These are phyloP conservation scores for Termitomyces sp. DNA, from an alignment of 768 basidiomycete species.

Conservation along the genomic window DNA sequence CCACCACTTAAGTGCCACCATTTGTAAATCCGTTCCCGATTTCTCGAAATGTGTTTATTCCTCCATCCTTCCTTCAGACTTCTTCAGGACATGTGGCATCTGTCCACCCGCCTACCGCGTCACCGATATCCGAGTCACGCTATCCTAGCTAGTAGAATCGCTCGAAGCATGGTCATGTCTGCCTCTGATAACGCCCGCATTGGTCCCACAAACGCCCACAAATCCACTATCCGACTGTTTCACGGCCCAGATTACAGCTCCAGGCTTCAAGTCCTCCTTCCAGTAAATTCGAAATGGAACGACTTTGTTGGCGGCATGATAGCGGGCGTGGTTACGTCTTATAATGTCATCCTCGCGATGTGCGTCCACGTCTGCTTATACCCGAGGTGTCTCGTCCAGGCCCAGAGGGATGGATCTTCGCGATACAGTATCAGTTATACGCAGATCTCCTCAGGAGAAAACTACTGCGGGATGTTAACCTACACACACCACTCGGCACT, in stretches of 20 bases:
- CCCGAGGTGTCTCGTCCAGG: constrained; percentile 11
- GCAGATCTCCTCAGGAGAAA: constrained; percentile 6
- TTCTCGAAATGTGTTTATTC: background rate
- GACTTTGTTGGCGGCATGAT: constrained; percentile 1
- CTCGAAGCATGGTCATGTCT: background rate
- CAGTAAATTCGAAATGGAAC: constrained; percentile 14
- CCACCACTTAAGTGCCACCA: background rate
- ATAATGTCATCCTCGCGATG: constrained; percentile 2
- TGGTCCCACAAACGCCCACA: background rate
- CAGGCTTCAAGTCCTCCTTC: background rate
- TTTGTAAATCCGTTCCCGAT: background rate
- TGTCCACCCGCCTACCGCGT: background rate
- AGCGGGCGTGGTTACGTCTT: constrained; percentile 14
- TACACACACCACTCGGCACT: constrained; percentile 2
- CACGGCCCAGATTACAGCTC: background rate
- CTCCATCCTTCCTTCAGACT: background rate
- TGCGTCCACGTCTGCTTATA: constrained; percentile 3
- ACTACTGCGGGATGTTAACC: background rate
- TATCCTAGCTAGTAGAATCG: no score
- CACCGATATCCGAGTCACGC: background rate
- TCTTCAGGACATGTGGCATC: background rate
- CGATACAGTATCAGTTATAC: background rate
- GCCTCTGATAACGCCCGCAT: background rate
- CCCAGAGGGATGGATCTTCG: constrained; percentile 3
- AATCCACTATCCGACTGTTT: background rate